phyloP scores from a whole-genome alignment of 257 asterid species.

The Leptodermis oblonga region DNA sequence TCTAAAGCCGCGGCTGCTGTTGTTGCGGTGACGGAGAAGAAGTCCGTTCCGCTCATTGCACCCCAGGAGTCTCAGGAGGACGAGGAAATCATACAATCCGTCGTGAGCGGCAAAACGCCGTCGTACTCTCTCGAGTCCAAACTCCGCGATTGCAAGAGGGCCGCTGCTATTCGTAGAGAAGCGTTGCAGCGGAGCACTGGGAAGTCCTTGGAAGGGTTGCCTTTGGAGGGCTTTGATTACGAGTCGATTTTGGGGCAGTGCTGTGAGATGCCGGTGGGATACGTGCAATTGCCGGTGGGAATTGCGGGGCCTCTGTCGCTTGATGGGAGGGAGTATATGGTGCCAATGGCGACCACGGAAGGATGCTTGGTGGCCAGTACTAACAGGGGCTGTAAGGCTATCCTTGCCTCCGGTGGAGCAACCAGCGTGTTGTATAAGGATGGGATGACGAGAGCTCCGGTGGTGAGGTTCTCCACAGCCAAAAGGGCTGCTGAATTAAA shows the following conservation, averaged over 20 bases:
- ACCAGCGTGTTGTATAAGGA: conserved; percentile 38
- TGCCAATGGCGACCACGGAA: conserved; percentile 65
- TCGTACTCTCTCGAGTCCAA: conserved; percentile 48
- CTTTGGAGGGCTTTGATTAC: conserved; percentile 53
- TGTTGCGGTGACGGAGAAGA: conserved; percentile 11
- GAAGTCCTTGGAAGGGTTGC: conserved; percentile 46
- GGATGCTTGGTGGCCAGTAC: conserved; percentile 64
- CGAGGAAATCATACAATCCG: conserved; percentile 35
- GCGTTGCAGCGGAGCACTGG: conserved; percentile 52
- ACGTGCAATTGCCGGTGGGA: conserved; percentile 58
- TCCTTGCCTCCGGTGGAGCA: conserved; percentile 46
- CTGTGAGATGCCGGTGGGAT: conserved; percentile 71
- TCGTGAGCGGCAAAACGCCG: conserved; percentile 38
- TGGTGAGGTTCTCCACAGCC: conserved; percentile 46
- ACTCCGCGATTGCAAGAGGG: conserved; percentile 47
- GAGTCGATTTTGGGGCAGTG: conserved; percentile 58
- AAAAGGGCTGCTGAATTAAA: conserved; percentile 49
- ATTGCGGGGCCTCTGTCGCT: conserved; percentile 57
- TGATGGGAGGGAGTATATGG: conserved; percentile 47
- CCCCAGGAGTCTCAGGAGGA: conserved; percentile 30
- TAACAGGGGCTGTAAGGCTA: conserved; percentile 63
- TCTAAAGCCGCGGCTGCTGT: conserved; percentile 10
- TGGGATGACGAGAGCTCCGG: conserved; percentile 63
- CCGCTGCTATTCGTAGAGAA: conserved; percentile 43
- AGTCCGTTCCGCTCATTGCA: conserved; percentile 15